Conservation (phyloP, 129 eudicot species). For the Artemisia tridentata region DNA sequence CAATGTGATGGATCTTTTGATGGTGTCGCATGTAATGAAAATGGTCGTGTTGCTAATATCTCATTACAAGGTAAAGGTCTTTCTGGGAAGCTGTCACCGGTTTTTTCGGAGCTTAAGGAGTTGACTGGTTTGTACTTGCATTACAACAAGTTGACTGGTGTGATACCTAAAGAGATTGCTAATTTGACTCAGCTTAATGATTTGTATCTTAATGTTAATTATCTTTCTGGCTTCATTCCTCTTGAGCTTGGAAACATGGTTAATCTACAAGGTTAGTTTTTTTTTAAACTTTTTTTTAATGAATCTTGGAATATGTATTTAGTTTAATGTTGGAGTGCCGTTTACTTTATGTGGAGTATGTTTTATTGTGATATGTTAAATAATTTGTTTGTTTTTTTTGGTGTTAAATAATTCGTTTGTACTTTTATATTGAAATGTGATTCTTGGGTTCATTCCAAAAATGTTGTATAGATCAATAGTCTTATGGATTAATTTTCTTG, state of each 20-base stretch:
- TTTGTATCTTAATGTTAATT: constrained; percentile 85
- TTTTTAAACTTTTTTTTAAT: not conserved
- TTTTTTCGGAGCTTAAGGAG: constrained; percentile 57
- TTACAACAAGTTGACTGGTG: constrained; percentile 85
- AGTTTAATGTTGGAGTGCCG: not conserved
- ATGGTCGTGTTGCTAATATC: constrained; percentile 75
- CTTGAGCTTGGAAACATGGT: constrained; percentile 65
- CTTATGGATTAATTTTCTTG: not conserved
- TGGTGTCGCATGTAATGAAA: constrained; percentile 76
- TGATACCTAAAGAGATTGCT: constrained; percentile 57
- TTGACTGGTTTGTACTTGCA: constrained; percentile 90
- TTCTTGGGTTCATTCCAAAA: not conserved
- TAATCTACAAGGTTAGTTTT: constrained; percentile 64
- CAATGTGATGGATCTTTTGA: constrained; percentile 78
- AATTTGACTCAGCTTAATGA: constrained; percentile 62
- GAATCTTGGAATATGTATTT: constrained; percentile 21
- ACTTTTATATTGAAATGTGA: constrained; percentile 1
- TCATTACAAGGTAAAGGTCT: constrained; percentile 92
- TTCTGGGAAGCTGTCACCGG: constrained; percentile 79
- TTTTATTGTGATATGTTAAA: constrained; percentile 1
- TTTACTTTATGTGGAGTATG: not conserved
- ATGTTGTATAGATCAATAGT: not conserved
- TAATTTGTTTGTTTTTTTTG: constrained; percentile 5
- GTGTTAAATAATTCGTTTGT: not conserved
- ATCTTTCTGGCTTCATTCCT: constrained; percentile 81